Evolutionary conservation across 1,139 yeast species (phyloP).

Genomic region (Saccharomyces hybrid): DNA sequence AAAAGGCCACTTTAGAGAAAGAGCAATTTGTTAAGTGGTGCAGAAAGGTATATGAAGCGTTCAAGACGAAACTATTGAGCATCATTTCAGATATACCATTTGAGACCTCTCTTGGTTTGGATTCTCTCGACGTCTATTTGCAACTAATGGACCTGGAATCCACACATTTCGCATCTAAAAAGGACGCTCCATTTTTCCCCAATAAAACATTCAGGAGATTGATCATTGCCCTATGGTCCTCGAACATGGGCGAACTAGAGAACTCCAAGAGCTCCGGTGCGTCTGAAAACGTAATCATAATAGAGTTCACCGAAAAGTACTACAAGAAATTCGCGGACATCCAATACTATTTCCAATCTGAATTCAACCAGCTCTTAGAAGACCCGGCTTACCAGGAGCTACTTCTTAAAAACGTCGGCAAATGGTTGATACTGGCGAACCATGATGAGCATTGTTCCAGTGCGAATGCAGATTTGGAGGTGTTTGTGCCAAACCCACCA

Average conservation of each 20-base stretch:
- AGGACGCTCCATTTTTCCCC: constrained; percentile 55
- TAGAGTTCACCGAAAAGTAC: constrained; percentile 52
- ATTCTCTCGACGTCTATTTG: constrained; percentile 55
- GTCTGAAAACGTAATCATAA: constrained; percentile 44
- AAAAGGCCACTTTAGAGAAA: constrained; percentile 40
- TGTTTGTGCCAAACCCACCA: constrained; percentile 45
- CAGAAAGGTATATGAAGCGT: constrained; percentile 50
- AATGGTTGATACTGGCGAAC: constrained; percentile 35
- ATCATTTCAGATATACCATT: constrained; percentile 35
- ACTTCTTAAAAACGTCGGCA: constrained; percentile 17
- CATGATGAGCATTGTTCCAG: constrained; percentile 32
- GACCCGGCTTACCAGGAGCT: constrained; percentile 12
- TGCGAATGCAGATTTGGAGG: constrained; percentile 30
- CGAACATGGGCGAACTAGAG: constrained; percentile 39
- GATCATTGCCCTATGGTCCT: constrained; percentile 39
- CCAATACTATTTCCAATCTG: constrained; percentile 55
- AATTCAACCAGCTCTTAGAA: constrained; percentile 26
- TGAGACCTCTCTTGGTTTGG: constrained; percentile 40
- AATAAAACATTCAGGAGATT: constrained; percentile 45
- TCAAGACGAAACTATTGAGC: constrained; percentile 40
- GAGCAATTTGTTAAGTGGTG: constrained; percentile 55
- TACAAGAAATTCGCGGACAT: constrained; percentile 55
- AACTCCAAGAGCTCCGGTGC: constrained; percentile 36
- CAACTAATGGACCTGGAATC: constrained; percentile 59
- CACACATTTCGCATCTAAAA: constrained; percentile 42